Conservation (phyloP, 768 basidiomycete species). For the Suillus placidus region DNA sequence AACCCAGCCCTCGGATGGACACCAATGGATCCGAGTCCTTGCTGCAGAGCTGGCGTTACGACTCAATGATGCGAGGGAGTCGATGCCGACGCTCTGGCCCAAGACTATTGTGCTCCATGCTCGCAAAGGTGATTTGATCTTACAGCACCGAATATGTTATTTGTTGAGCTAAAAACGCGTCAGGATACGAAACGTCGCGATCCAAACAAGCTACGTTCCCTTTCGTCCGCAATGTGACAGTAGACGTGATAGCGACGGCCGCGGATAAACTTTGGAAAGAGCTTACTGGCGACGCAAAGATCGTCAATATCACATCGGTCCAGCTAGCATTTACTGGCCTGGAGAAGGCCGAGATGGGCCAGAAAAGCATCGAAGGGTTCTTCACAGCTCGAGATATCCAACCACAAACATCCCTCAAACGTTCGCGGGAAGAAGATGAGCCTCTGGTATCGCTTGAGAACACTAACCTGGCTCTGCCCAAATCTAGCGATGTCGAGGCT, state of each 20-base stretch:
- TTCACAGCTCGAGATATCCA: conserved; percentile 46
- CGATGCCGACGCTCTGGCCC: conserved; percentile 82
- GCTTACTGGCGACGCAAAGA: conserved; percentile 58
- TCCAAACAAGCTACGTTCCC: conserved; percentile 91
- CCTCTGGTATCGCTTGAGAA: conserved; percentile 6
- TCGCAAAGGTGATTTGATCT: conserved; percentile 56
- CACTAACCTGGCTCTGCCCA: neutral
- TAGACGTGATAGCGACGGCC: conserved; percentile 74
- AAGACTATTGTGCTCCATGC: conserved; percentile 84
- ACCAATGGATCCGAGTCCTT: conserved; percentile 90
- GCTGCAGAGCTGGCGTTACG: conserved; percentile 88
- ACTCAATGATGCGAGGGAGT: conserved; percentile 77
- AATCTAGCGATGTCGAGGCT: neutral
- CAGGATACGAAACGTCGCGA: conserved; percentile 65
- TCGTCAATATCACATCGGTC: conserved; percentile 73
- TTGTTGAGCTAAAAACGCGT: conserved; percentile 9
- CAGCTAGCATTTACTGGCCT: conserved; percentile 78
- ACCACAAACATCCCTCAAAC: conserved; percentile 37
- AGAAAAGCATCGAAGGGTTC: conserved; percentile 87
- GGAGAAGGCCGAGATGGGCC: conserved; percentile 74
- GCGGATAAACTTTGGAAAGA: conserved; percentile 89
- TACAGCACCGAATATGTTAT: neutral
- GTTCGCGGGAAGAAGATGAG: conserved; percentile 37
- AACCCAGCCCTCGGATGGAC: conserved; percentile 70
- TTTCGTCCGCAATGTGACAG: conserved; percentile 70